Percentiles rank a stretch among this genome's conserved stretches.
phyloP scores from a whole-genome alignment of 768 basidiomycete species.

The Cystofilobasidium macerans region DNA sequence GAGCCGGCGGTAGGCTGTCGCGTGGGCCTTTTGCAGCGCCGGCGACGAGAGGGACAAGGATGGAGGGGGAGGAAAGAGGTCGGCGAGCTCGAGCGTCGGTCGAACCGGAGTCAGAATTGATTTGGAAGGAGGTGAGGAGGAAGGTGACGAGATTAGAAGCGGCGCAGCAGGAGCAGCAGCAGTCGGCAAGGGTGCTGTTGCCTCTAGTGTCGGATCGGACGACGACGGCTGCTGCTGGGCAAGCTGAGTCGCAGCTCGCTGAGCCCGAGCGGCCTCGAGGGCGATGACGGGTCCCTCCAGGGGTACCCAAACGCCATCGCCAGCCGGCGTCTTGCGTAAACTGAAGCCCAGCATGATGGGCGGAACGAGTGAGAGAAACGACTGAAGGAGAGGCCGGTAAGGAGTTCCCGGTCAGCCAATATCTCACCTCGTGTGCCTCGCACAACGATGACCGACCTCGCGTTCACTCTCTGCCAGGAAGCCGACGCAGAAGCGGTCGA shows the following conservation, averaged over 20 bases:
- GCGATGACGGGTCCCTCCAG: constrained; percentile 17
- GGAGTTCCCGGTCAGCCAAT: not conserved
- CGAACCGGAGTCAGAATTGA: not conserved
- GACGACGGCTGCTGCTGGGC: not conserved
- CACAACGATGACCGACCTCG: too few species aligned
- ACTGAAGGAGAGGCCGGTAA: constrained; percentile 2
- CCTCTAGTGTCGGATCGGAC: not conserved
- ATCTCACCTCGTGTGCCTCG: not conserved
- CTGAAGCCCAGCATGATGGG: constrained; percentile 66
- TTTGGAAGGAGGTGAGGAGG: too few species aligned
- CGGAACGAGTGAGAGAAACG: constrained; percentile 54
- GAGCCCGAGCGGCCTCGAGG: constrained; percentile 40
- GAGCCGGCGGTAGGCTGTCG: constrained; percentile 62
- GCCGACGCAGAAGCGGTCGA: constrained; percentile 36
- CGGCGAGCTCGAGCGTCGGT: not conserved
- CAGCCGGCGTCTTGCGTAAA: not conserved
- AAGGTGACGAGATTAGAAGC: too few species aligned
- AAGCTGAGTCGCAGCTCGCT: too few species aligned
- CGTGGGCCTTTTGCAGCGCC: constrained; percentile 9
- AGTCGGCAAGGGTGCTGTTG: not conserved
- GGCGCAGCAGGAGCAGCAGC: not conserved
- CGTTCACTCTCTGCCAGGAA: constrained; percentile 4
- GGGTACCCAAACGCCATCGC: constrained; percentile 18
- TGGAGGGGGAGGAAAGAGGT: constrained; percentile 16
- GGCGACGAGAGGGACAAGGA: not conserved